Evolutionary conservation across 257 asterid genomes (phyloP).

Genomic region (Solanum gandarillasii): DNA sequence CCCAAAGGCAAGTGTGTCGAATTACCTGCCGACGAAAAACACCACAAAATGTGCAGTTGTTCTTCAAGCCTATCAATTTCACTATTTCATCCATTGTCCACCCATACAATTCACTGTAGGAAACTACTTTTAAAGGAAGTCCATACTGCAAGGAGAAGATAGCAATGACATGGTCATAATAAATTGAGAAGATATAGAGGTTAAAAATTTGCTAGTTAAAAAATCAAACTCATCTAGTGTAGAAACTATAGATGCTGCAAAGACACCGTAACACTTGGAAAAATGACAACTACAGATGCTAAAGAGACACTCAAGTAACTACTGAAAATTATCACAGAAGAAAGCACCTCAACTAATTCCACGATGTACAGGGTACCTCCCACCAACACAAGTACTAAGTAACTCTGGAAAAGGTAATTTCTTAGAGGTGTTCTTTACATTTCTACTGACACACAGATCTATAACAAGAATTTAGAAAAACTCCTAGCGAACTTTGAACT

Average conservation of each 20-base stretch:
- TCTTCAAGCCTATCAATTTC: slow-evolving; percentile 89
- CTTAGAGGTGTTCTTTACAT: not conserved
- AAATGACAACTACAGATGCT: not conserved
- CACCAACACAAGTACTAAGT: not conserved
- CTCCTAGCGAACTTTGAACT: not conserved
- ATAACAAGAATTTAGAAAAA: not conserved
- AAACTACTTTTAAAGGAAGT: slow-evolving; percentile 86
- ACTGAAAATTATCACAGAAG: not conserved
- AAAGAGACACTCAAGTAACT: not conserved
- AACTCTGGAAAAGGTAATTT: not conserved
- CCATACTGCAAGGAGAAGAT: slow-evolving; percentile 56
- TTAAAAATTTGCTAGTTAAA: not conserved
- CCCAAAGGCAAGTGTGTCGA: not conserved
- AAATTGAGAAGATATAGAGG: not conserved
- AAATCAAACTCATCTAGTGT: not conserved
- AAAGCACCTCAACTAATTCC: not conserved
- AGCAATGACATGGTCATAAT: not conserved
- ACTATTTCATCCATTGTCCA: slow-evolving; percentile 99
- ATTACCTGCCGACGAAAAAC: slow-evolving; percentile 98
- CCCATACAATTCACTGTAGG: slow-evolving; percentile 86
- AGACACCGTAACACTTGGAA: not conserved
- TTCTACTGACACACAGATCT: not conserved
- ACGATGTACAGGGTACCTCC: not conserved
- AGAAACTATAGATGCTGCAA: not conserved
- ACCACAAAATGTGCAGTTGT: slow-evolving; percentile 98